Conservation (phyloP, 805 yeast species). For the Vanderwaltozyma polyspora region DNA sequence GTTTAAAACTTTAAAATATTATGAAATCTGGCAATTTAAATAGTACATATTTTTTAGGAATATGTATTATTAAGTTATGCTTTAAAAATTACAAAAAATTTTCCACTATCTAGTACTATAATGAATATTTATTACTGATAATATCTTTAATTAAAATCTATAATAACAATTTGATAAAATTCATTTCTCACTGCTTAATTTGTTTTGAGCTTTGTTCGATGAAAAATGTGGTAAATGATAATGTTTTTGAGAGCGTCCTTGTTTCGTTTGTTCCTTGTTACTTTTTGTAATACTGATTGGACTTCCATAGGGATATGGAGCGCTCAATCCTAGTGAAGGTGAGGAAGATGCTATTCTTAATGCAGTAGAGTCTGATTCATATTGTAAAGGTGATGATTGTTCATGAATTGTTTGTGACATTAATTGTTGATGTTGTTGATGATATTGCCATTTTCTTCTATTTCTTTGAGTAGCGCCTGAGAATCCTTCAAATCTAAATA, state of each 20-base stretch:
- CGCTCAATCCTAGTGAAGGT: constrained; percentile 2
- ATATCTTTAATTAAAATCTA: too few relatives aligned
- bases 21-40: too few relatives aligned
- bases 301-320: background rate
- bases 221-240: constrained; percentile 19
- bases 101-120: too few relatives aligned
- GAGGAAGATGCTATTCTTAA: constrained; percentile 1
- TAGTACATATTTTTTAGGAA: too few relatives aligned
- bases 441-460: constrained; percentile 23
- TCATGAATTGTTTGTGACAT: constrained; percentile 18
- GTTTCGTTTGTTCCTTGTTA: constrained; percentile 2
- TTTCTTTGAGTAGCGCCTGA: constrained; percentile 29
- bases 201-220: constrained; percentile 1
- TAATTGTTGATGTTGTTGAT: constrained; percentile 19
- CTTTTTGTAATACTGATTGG: background rate
- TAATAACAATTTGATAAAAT: too few relatives aligned
- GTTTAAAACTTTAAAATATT: too few relatives aligned
- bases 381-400: constrained; percentile 4
- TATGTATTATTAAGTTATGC: too few relatives aligned
- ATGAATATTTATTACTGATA: too few relatives aligned
- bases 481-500: constrained; percentile 36
- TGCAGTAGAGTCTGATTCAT: constrained; percentile 3
- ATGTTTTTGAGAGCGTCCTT: constrained; percentile 13
- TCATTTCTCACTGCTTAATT: background rate
- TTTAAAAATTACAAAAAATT: too few relatives aligned